phyloP scores from a whole-genome alignment of 345 rosid genomes.

The Syzygium aromaticum region DNA sequence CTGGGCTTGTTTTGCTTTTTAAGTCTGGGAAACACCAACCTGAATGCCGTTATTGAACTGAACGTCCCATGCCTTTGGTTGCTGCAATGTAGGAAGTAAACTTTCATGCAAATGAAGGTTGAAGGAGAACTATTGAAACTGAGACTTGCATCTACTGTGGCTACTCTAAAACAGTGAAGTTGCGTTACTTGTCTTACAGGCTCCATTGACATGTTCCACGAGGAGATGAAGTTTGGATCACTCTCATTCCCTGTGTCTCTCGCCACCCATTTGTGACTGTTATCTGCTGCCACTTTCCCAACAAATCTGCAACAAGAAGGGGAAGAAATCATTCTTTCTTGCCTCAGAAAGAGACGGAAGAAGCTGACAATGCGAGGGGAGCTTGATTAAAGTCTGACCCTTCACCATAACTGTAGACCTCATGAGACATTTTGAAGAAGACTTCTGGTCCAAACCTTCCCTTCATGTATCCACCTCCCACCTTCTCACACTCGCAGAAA shows the following conservation, averaged over 20 bases:
- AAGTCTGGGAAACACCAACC: constrained; percentile 18
- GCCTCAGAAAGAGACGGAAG: background rate
- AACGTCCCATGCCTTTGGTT: constrained; percentile 64
- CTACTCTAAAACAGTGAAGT: background rate
- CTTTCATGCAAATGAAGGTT: background rate
- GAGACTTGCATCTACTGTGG: background rate
- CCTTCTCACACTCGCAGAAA: constrained; percentile 46
- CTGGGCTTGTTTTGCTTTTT: background rate
- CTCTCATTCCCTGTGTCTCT: constrained; percentile 31
- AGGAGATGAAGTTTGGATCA: constrained; percentile 33
- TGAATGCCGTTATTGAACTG: constrained; percentile 70
- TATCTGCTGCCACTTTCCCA: constrained; percentile 73
- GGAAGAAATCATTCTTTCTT: background rate
- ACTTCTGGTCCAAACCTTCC: constrained; percentile 56
- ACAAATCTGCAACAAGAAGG: constrained; percentile 35
- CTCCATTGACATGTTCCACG: constrained; percentile 47
- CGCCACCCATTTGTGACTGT: constrained; percentile 65
- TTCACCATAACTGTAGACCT: constrained; percentile 67
- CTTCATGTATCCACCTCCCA: constrained; percentile 28
- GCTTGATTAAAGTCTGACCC: constrained; percentile 34
- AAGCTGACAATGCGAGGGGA: background rate
- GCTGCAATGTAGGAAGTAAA: constrained; percentile 20
- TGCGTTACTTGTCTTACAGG: constrained; percentile 35
- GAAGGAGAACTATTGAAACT: background rate
- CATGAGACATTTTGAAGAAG: constrained; percentile 80